Base-by-base conservation (phyloP, 768 basidiomycete species). In the Amanita rubescens region DNA sequence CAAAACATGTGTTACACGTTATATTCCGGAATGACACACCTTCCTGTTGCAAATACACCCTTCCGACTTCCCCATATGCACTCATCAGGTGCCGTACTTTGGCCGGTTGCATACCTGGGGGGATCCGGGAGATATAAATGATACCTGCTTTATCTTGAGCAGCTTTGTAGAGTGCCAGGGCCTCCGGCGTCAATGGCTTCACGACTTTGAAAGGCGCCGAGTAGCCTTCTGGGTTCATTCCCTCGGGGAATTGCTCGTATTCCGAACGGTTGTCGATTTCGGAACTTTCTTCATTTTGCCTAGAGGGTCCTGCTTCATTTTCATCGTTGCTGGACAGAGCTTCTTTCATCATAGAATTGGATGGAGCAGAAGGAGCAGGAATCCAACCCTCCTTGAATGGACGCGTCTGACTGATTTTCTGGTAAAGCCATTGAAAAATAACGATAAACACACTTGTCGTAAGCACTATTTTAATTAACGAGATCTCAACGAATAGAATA, bases 81-180 rank as follows among this genome's bases (percentile, higher is more conserved):
- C 82, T 84, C 85, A 99, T 87, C 38, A 99, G 75, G 69, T 98
- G 92, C 54, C 94, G 85, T 34, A 98, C 90, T 69, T 98, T 97
- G 9, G 89, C 78, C 25, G 96, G 96, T 19, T 87, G 90, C 96
- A 99, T 98, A 1, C 94, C 95, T 12, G 96, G 96, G 2, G 96
- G 96, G 62, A 98, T 87, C 30, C 96, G 79, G 14, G 94, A 96
- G 39, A 99, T 91, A 68, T 98, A 99, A 46, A 98, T 72, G 49
- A 97, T 83, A 0, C 94, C 94, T 17, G 93, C 82, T 37, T 77
- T 76, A 30, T 86, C 80, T 63, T 88, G 87, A 1, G 80, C 81
- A 27, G 78, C 78, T 60, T 85, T 81, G 70, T 85, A 93, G 17
- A 77, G 81, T 41, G 82, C 85, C 44, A 93, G 74, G 6, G 84